Conservation (phyloP, 1,139 yeast species). For the Saccharomyces hybrid region DNA sequence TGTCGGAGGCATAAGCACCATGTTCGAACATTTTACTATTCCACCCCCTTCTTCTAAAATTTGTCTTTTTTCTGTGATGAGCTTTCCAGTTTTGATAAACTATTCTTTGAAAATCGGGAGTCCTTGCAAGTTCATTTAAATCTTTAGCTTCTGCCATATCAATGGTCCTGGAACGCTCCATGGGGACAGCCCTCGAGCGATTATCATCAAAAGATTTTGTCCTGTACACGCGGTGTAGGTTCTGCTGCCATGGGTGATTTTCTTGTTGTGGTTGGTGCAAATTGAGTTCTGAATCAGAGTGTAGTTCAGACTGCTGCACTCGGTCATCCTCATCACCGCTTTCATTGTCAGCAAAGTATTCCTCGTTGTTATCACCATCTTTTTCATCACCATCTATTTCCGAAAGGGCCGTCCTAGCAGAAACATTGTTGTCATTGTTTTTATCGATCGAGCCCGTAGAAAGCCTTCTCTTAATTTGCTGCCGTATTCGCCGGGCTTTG, state of each 20-base stretch:
- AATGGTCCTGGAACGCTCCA: slow-evolving; percentile 42
- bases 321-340: slow-evolving; percentile 19
- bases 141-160: slow-evolving; percentile 34
- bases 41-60: slow-evolving; percentile 18
- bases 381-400: slow-evolving; percentile 17
- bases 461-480: slow-evolving; percentile 15
- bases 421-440: background rate
- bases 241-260: background rate
- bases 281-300: background rate
- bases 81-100: slow-evolving; percentile 31
- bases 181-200: slow-evolving; percentile 14
- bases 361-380: slow-evolving; percentile 29
- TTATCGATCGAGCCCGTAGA: slow-evolving; percentile 13
- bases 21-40: slow-evolving; percentile 7
- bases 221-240: background rate
- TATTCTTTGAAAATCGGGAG: slow-evolving; percentile 42
- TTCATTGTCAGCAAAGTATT: slow-evolving; percentile 30
- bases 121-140: slow-evolving; percentile 29
- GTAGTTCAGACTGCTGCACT: background rate
- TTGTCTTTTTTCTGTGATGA: slow-evolving; percentile 14
- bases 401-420: background rate
- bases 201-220: background rate
- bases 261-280: background rate
- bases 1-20: slow-evolving; percentile 13
- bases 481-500: slow-evolving; percentile 19